Conservation (phyloP, 352 stramenopile genomes). For the Globisporangium paroecandrum region DNA sequence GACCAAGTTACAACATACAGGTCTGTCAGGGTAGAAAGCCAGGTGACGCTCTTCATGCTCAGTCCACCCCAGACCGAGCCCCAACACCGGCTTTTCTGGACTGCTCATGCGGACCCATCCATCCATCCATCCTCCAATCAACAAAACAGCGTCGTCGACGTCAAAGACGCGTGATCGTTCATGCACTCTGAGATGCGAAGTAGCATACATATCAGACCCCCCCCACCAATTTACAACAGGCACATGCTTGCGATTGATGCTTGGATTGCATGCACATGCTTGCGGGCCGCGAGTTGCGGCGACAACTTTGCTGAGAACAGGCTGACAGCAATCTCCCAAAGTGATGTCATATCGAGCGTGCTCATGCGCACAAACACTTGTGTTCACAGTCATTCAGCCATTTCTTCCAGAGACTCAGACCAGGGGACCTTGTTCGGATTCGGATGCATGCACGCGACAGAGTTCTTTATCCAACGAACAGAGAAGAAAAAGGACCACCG, state of each 20-base stretch:
- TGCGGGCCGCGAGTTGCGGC: not conserved
- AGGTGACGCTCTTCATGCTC: not conserved
- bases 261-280: not conserved
- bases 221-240: not conserved
- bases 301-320: not conserved
- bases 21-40: not conserved
- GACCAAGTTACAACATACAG: no score
- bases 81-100: not conserved
- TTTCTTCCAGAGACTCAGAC: not conserved
- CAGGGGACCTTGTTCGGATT: not conserved
- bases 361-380: not conserved
- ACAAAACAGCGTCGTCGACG: not conserved
- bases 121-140: not conserved
- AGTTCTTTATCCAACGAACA: not conserved
- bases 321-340: not conserved
- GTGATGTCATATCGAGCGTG: not conserved
- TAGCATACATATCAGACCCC: not conserved
- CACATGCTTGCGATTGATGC: not conserved
- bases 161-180: not conserved
- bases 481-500: not conserved
- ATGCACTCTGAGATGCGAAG: not conserved
- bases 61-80: not conserved
- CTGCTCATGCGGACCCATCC: not conserved
- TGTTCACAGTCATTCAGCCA: not conserved
- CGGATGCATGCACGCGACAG: not conserved